Evolutionary conservation across 75 land plant genomes (phyloP), one percentile per base, ranked within the genome.

Genomic region (Picea sitchensis): DNA sequence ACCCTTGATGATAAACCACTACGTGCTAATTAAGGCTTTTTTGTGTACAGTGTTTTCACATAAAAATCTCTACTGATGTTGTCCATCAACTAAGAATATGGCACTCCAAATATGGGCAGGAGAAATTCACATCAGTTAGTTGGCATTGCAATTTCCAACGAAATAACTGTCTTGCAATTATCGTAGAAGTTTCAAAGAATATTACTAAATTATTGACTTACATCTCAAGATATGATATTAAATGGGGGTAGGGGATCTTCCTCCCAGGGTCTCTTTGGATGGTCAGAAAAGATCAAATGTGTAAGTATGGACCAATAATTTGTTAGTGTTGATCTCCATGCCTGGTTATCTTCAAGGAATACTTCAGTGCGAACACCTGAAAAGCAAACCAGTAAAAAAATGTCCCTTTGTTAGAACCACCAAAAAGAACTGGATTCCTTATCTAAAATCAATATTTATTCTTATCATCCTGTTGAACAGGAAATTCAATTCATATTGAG

Each of bases 301-400:
- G 96, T 90, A 26, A 96, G 88, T 51, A 96, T 81, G 23, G 98
- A 90, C 98, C 98, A 96, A 73, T 90, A 96, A 74, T 93, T 87
- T 59, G 58, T 82, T 58, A 93, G 23, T 21, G 84, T 59, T 51
- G 85, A 79, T 68, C 56, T 65, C 95, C 93, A 93, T 36, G 75
- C 41, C 15, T 81, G 34, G 8, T 79, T 62, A 76, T 95, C 93
- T 32, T 91, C 90, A 77, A 11, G 61, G 73, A 85, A 90, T 34
- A 92, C 95, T 65, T 91, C 93, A 31, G 87, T 63, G 31, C 80
- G 73, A 14, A 91, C 73, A 58, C 94, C 98, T 95, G 89, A 14
- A 56, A 58, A 18, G 59, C 68, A 58, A n/a, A 65, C 58, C 2
- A 36, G 4, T 5, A 58, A 64, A 76, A 26, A 14, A n/a, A 4